A percentile compares a stretch with the other conserved stretches of the same genome.
Evolutionary conservation across 768 basidiomycete genomes (phyloP).

Genomic region (Xerocomus potaroensis): DNA sequence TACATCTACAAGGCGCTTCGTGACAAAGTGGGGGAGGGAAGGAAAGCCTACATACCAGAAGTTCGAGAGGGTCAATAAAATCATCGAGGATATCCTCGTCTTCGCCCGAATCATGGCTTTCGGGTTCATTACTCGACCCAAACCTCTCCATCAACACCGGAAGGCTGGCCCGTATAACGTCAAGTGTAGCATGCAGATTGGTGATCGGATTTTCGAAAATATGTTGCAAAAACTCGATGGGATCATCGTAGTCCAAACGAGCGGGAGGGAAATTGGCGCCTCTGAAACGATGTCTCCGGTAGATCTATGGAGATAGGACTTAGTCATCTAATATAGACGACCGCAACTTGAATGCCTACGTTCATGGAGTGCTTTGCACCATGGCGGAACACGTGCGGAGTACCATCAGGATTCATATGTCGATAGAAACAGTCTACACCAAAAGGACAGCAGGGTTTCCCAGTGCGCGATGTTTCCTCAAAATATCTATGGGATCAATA

Average conservation of each 20-base stretch:
- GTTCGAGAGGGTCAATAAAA: constrained; percentile 13
- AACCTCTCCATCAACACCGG: constrained; percentile 28
- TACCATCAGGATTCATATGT: constrained; percentile 65
- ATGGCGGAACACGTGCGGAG: constrained; percentile 48
- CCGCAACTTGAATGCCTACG: constrained; percentile 39
- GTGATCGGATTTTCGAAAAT: constrained; percentile 45
- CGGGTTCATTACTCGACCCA: constrained; percentile 6
- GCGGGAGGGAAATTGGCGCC: constrained; percentile 21
- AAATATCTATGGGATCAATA: constrained; percentile 49
- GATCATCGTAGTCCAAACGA: constrained; percentile 28
- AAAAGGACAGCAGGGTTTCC: constrained; percentile 65
- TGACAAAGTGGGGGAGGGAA: constrained; percentile 23
- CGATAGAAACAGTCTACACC: constrained; percentile 80
- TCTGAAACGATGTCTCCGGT: constrained; percentile 22
- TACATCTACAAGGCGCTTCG: constrained; percentile 27
- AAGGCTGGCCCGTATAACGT: constrained; percentile 32
- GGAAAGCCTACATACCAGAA: constrained; percentile 20
- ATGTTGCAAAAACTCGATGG: constrained; percentile 43
- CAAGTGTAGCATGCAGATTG: constrained; percentile 40
- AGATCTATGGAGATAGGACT: constrained; percentile 17
- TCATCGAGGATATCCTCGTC: constrained; percentile 21
- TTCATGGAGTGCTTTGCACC: constrained; percentile 54
- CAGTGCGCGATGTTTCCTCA: constrained; percentile 41
- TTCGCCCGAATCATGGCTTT: constrained; percentile 32
- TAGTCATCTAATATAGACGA: constrained; percentile 17